These are phyloP conservation scores for Clavariopsis aquatica DNA, from an alignment of 495 filamentous ascomycete genomes.

Conservation along the genomic window DNA sequence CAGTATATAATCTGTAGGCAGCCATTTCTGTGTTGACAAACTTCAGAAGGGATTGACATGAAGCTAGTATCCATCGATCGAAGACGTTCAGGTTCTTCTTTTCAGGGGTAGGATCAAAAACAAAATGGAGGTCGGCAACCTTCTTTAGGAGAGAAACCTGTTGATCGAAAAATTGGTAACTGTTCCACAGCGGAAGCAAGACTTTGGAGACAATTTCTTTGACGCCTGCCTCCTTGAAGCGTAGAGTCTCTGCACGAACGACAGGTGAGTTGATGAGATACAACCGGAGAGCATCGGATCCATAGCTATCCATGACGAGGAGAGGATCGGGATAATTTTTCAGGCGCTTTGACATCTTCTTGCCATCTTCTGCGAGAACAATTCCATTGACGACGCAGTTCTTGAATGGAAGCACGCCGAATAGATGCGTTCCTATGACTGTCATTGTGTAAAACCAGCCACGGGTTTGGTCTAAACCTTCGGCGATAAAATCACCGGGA, in stretches of 20 bases:
- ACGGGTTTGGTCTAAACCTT: slow-evolving; percentile 91
- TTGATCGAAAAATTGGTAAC: slow-evolving; percentile 96
- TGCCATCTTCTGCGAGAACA: slow-evolving; percentile 91
- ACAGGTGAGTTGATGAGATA: slow-evolving; percentile 98
- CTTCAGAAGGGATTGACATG: slow-evolving; percentile 85
- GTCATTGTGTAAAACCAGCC: slow-evolving; percentile 97
- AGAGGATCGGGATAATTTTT: slow-evolving; percentile 96
- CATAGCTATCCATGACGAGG: slow-evolving; percentile 82
- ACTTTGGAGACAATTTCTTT: slow-evolving; percentile 97
- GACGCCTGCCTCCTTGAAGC: slow-evolving; percentile 90
- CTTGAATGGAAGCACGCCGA: slow-evolving; percentile 85
- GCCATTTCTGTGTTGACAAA: slow-evolving; percentile 97
- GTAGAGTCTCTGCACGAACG: slow-evolving; percentile 85
- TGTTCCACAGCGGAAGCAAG: slow-evolving; percentile 93
- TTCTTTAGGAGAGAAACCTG: slow-evolving; percentile 93
- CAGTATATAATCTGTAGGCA: slow-evolving; percentile 73
- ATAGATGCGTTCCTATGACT: slow-evolving; percentile 88
- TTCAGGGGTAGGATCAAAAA: slow-evolving; percentile 76
- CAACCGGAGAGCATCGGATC: slow-evolving; percentile 88
- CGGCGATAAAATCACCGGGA: slow-evolving; percentile 95
- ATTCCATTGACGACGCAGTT: slow-evolving; percentile 98
- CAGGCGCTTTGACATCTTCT: slow-evolving; percentile 98
- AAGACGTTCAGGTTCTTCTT: slow-evolving; percentile 85
- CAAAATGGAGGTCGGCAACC: slow-evolving; percentile 72
- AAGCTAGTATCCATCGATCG: slow-evolving; percentile 95